Base-by-base conservation (phyloP, 805 yeast genomes). In the Wickerhamomyces xylosicus region DNA sequence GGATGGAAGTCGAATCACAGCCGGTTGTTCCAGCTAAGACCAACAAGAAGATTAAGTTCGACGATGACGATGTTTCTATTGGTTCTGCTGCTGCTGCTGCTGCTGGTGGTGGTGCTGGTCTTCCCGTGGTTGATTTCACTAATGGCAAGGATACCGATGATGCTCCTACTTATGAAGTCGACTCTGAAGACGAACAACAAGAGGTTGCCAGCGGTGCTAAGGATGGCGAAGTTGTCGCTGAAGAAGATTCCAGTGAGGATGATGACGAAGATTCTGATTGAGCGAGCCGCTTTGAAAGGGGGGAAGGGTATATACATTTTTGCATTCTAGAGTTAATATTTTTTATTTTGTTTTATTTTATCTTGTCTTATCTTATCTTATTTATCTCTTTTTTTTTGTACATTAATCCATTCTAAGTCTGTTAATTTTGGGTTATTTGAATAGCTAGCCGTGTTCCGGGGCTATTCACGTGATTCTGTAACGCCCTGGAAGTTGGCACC, bases 41-140 rank as follows among this genome's bases (percentile, higher is more conserved):
- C 3, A 58, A 64, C 41, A 61, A 62, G 40, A 76, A 73, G 50
- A 72, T 66, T 51, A 70, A 63, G 36, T 73, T 73, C 47, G 74
- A 65, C 45, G 71, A 70, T 47, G 67, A 60, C 43, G 63, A 62
- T 25, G 29, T 13, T 7, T 11, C 29, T 39, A 58, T 56, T 17
- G 55, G 61, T 27, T 10, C 41, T 10, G 38, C 31, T 20, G 50
- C 50, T 9, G 60, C 53, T 11, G 37, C 19, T 11, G 36, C 40
- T 10, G 31, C 37, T 16, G n/a, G n/a, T 9, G 60, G 53, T 11
- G 37, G 16, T 11, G 36, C 40, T 10, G 31, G 35, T 16, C 37
- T 9, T 11, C 38, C 45, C 15, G 44, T 31, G 4, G 39, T 25
- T 25, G 29, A 25, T 11, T 39, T 11, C 44, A 41, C 9, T 14